These are phyloP conservation scores for Dactylella cylindrospora DNA, from an alignment of 2,329 filamentous ascomycete genomes.

Conservation along the genomic window DNA sequence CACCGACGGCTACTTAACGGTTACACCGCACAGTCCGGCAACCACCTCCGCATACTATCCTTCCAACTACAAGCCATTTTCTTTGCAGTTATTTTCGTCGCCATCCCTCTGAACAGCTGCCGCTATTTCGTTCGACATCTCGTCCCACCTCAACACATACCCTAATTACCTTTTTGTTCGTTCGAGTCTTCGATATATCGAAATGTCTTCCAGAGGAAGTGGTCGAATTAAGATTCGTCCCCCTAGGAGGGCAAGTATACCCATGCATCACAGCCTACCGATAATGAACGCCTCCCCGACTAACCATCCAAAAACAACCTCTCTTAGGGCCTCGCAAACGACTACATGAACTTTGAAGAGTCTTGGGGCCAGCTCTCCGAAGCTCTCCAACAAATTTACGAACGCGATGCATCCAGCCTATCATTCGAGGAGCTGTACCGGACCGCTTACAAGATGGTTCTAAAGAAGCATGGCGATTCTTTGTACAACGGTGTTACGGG, in stretches of 20 bases:
- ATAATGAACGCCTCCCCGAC: background rate
- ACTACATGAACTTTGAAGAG: slow-evolving; percentile 76
- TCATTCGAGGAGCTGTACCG: slow-evolving; percentile 97
- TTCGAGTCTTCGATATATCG: no score
- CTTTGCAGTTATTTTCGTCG: no score
- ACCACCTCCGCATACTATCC: no score
- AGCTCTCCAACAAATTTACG: slow-evolving; percentile 84
- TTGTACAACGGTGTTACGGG: slow-evolving; percentile 78
- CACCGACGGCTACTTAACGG: no score
- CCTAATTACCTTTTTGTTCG: no score
- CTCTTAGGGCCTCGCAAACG: slow-evolving; percentile 59
- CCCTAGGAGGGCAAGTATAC: slow-evolving; percentile 64
- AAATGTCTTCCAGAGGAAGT: slow-evolving; percentile 25
- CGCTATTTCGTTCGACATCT: no score
- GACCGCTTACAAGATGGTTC: slow-evolving; percentile 87
- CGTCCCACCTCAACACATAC: no score
- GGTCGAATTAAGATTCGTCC: slow-evolving; percentile 62
- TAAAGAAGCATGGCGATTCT: slow-evolving; percentile 79
- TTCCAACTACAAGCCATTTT: no score
- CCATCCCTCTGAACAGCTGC: no score
- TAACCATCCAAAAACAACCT: background rate
- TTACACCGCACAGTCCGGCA: no score
- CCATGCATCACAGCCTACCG: background rate
- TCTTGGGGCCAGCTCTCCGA: slow-evolving; percentile 76
- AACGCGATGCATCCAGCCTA: slow-evolving; percentile 81